These are phyloP conservation scores for Dictyostelium capitatum DNA, from an alignment of 78 protist genomes.

Conservation along the genomic window DNA sequence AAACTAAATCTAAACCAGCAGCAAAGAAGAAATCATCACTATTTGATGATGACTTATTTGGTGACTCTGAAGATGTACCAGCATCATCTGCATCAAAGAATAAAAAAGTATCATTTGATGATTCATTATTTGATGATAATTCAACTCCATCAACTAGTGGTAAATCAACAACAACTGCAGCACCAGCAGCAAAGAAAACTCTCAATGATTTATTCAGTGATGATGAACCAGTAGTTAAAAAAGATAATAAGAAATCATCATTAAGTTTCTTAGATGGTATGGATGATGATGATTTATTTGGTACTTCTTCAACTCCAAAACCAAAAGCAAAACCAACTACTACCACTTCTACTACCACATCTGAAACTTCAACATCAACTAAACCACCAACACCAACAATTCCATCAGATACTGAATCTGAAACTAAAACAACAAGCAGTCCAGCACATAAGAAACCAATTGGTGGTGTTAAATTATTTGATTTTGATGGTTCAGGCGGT, in stretches of 20 bases:
- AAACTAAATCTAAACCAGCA: not conserved
- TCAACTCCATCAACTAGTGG: constrained; percentile 15
- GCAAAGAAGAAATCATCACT: constrained; percentile 1
- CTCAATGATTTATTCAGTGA: constrained; percentile 45
- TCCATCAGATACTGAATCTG: constrained; percentile 3
- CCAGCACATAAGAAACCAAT: constrained; percentile 71
- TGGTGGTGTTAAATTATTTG: constrained; percentile 79
- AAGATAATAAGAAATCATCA: constrained; percentile 7
- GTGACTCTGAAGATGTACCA: constrained; percentile 21
- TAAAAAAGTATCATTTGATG: constrained; percentile 49
- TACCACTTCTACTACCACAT: not conserved
- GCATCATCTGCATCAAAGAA: not conserved
- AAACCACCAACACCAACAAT: constrained; percentile 13
- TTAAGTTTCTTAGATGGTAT: constrained; percentile 16
- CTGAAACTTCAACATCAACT: not conserved
- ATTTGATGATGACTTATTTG: constrained; percentile 62
- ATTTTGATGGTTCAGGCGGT: constrained; percentile 35
- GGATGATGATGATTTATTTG: constrained; percentile 27
- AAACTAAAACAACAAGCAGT: not conserved
- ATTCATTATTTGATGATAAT: constrained; percentile 54
- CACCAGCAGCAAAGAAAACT: constrained; percentile 36
- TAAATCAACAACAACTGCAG: not conserved
- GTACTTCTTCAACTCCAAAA: not conserved
- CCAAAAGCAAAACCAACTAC: constrained; percentile 19
- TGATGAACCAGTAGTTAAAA: constrained; percentile 18